Evolutionary conservation across 768 basidiomycete genomes (phyloP), one percentile per base, ranked within the genome.

Genomic region (Gymnopilus junonius): DNA sequence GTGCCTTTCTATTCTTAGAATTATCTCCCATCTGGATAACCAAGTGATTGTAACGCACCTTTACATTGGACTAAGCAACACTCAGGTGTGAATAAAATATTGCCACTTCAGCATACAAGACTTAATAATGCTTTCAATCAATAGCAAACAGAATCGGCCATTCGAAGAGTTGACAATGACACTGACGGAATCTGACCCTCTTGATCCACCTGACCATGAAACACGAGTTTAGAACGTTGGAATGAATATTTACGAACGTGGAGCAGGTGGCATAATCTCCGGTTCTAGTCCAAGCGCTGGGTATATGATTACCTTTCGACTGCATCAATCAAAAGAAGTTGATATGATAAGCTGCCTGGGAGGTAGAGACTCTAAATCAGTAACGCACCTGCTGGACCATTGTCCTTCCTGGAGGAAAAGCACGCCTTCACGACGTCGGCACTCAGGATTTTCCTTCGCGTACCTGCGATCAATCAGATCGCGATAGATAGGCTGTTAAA

Each of bases 171-270:
- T 32, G 48, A 51, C n/a, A n/a, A n/a, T n/a, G 15, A 7, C 17
- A 27, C n/a, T 20, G 45, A 48, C 45, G 14, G 45, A 48, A 48
- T 51, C 48, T 51, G 48, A 29, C 48, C n/a, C 31, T 27, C 12
- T 29, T 29, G 31, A 51, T 2, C 25, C 48, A 51, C n/a, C 48
- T 51, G 48, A 51, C 8, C 31, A 51, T 51, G 48, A 51, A 51
- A 51, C 48, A 32, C 31, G 17, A 29, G 31, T 32, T 20, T 8
- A 51, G 25, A 51, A 20, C 40, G 17, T 32, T 12, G 11, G 46
- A 50, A 50, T 50, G 46, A 46, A 46, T 46, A 23, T 46, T 12
- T 46, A 42, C 45, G 45, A 50, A 50, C 46, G 46, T 50, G 46
- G 46, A 50, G 46, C 46, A 50, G 25, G 46, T 50, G 46, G 46